Evolutionary conservation across 2,329 filamentous ascomycete genomes (phyloP), one percentile per base, ranked within the genome.

Genomic region (Onygenales sp.): DNA sequence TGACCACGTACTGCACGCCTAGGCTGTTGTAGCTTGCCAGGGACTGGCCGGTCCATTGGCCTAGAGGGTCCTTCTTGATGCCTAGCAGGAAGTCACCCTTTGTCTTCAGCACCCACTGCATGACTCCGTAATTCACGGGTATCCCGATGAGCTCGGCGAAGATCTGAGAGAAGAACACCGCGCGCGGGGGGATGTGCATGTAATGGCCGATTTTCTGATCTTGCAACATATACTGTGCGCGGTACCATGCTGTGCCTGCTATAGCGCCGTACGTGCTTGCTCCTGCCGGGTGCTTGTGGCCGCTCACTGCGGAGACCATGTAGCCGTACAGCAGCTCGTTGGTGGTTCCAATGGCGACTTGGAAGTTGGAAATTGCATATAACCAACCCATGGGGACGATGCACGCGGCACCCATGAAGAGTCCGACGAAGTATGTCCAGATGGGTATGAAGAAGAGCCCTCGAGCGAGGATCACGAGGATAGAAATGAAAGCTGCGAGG

Each of bases 131-230:
- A 61, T 84, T 82, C 57, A 83, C 76, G 0, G 81, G 80, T 6
- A 84, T 73, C 4, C 80, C 81, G 42, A 84, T 69, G 6, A 80
- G 65, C 13, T 77, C 79, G 3, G 79, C 81, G 34, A 83, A 80
- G 3, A 84, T 70, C 59, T 84, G 81, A 1, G 78, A 79, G 62
- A 83, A 80, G 67, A 84, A 83, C 5, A 83, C 75, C 0, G 76
- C 70, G 10, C 77, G 75, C 1, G 81, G 81, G 0, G 80, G 78
- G 0, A 84, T 72, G 51, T 84, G 79, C 75, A 82, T 81, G 58
- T 83, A 84, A 58, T 83, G 80, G 0, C 80, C 81, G n/a, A 84
- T 81, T 60, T 83, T 81, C 61, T 80, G 78, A 59, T 84, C 81
- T 59, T 84, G 80, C 0, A 83, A 68, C 70, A 82, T 80, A 21